A percentile compares a stretch with the other conserved stretches of the same genome.
phyloP scores from a whole-genome alignment of 1,284 basidiomycete genomes.

The Marasmius oreades region DNA sequence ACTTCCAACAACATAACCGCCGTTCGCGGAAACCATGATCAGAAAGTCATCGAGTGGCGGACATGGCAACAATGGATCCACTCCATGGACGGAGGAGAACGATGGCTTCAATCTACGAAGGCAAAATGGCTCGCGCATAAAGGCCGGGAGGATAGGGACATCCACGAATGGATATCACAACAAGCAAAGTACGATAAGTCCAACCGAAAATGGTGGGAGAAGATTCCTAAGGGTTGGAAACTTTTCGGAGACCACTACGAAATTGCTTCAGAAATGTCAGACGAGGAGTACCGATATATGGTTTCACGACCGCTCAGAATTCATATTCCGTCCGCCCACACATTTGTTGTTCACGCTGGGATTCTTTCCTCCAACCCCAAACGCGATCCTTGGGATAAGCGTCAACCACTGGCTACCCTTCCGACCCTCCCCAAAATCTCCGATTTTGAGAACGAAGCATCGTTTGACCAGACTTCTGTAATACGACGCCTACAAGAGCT shows the following conservation, averaged over 20 bases:
- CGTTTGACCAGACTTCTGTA: conserved; percentile 19
- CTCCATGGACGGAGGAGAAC: conserved; percentile 39
- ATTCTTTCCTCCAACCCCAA: conserved; percentile 69
- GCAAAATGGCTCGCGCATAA: conserved; percentile 36
- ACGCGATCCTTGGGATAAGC: conserved; percentile 39
- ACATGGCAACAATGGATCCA: conserved; percentile 74
- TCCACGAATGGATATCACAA: conserved; percentile 42
- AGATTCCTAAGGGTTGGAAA: conserved; percentile 61
- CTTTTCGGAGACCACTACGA: conserved; percentile 75
- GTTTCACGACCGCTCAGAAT: conserved; percentile 67
- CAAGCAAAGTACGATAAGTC: conserved; percentile 32
- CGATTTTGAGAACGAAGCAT: conserved; percentile 12
- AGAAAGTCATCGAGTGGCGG: conserved; percentile 83
- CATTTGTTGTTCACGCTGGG: conserved; percentile 82
- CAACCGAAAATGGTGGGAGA: conserved; percentile 48
- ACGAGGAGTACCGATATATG: conserved; percentile 65
- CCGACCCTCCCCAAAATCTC: conserved; percentile 43
- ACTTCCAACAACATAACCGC: conserved; percentile 58
- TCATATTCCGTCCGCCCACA: conserved; percentile 73
- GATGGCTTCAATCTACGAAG: conserved; percentile 49
- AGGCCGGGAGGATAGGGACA: conserved; percentile 29
- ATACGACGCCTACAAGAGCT: conserved; percentile 54
- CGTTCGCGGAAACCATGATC: conserved; percentile 91
- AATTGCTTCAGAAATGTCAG: conserved; percentile 63
- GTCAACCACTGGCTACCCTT: conserved; percentile 67